Conservation (phyloP, 2,329 filamentous ascomycete genomes). For the Geosmithia putterillii region DNA sequence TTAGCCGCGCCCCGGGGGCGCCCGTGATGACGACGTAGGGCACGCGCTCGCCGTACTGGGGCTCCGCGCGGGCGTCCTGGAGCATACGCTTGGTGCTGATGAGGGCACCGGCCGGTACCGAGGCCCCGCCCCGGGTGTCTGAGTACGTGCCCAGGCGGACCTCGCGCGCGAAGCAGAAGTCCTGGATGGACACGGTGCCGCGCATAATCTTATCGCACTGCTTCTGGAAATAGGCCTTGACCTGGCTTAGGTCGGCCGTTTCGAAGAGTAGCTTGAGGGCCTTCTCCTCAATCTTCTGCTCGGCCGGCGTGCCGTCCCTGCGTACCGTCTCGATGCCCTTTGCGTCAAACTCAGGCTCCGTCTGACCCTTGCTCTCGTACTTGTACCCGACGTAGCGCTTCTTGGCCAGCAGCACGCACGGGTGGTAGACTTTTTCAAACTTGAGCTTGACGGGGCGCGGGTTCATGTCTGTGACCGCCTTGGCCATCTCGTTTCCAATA, state of each 20-base stretch:
- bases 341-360: conserved; percentile 81
- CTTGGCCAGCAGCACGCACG: conserved; percentile 87
- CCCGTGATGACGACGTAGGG: conserved; percentile 90
- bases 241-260: conserved; percentile 74
- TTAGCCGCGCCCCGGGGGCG: conserved; percentile 70
- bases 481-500: conserved; percentile 85
- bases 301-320: conserved; percentile 84
- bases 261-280: conserved; percentile 81
- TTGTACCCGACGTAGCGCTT: conserved; percentile 98
- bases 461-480: conserved; percentile 78
- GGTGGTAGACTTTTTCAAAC: conserved; percentile 97
- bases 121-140: conserved; percentile 57
- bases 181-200: conserved; percentile 77
- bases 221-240: conserved; percentile 80
- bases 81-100: conserved; percentile 82
- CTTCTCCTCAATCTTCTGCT: conserved; percentile 94
- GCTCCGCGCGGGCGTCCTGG: conserved; percentile 73
- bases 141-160: conserved; percentile 79
- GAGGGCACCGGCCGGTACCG: conserved; percentile 74
- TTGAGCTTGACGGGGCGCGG: conserved; percentile 90
- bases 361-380: conserved; percentile 69
- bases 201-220: conserved; percentile 91
- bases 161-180: conserved; percentile 92
- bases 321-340: conserved; percentile 98
- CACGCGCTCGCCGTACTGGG: conserved; percentile 88